Evolutionary conservation across 352 stramenopile genomes (phyloP).

Genomic region (Phytophthora ramorum): DNA sequence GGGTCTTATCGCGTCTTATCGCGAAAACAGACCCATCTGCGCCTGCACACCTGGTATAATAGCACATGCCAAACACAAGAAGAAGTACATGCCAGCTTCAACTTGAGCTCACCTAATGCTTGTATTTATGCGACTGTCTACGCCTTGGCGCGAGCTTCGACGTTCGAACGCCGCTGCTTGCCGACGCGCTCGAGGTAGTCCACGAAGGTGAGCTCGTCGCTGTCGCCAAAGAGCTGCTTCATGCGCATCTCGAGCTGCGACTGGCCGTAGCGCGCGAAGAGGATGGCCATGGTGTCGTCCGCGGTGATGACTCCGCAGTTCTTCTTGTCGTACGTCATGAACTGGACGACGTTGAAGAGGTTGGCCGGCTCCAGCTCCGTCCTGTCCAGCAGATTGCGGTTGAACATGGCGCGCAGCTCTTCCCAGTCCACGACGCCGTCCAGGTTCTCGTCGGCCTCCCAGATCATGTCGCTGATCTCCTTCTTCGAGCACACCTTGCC

Average conservation of each 20-base stretch:
- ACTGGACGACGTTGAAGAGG: constrained; percentile 97
- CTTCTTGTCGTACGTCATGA: constrained; percentile 98
- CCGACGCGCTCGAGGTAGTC: constrained; percentile 80
- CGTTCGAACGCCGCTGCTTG: constrained; percentile 75
- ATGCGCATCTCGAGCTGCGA: constrained; percentile 91
- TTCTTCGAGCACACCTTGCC: constrained; percentile 94
- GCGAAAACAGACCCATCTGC: background rate
- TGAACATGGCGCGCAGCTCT: constrained; percentile 97
- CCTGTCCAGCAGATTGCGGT: constrained; percentile 95
- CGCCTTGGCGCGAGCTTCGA: constrained; percentile 57
- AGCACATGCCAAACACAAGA: too few species aligned
- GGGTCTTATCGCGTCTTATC: background rate
- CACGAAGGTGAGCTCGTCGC: constrained; percentile 81
- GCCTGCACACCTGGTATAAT: too few species aligned
- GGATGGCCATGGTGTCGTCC: constrained; percentile 98
- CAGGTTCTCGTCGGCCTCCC: constrained; percentile 98
- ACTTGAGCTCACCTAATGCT: background rate
- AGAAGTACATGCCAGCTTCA: background rate
- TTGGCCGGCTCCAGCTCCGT: constrained; percentile 95
- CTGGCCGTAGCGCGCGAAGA: constrained; percentile 94
- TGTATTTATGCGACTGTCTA: constrained; percentile 30
- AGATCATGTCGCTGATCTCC: constrained; percentile 98
- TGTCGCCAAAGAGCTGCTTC: constrained; percentile 92
- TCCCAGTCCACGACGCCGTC: constrained; percentile 95
- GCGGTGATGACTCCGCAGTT: constrained; percentile 94